A percentile compares a stretch with the other conserved stretches of the same genome.
These are phyloP conservation scores for Geotrichum restrictum DNA, from an alignment of 1,139 yeast species.

Conservation along the genomic window DNA sequence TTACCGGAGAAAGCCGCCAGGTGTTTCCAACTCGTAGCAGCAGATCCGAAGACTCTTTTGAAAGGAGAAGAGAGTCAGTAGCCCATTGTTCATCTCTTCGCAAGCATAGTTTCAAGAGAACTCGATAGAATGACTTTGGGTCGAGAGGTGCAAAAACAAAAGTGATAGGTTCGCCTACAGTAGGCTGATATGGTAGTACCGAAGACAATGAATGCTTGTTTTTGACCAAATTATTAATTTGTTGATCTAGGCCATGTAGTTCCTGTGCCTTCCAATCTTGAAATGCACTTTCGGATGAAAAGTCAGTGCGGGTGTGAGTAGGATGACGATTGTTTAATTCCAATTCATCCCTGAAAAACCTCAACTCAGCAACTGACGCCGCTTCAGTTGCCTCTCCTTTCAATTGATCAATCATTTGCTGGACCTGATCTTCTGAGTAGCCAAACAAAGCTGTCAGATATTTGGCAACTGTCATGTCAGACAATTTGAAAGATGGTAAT, in stretches of 20 bases:
- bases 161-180: conserved; percentile 17
- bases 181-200: conserved; percentile 10
- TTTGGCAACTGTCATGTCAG: conserved; percentile 32
- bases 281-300: conserved; percentile 44
- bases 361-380: conserved; percentile 47
- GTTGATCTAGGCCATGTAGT: conserved; percentile 39
- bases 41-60: conserved; percentile 45
- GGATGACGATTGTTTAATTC: conserved; percentile 45
- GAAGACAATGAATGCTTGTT: conserved; percentile 10
- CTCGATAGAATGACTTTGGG: conserved; percentile 43
- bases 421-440: conserved; percentile 30
- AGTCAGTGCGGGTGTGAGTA: conserved; percentile 41
- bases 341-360: conserved; percentile 42
- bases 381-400: conserved; percentile 47
- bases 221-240: conserved; percentile 31
- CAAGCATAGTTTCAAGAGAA: conserved; percentile 33
- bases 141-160: conserved; percentile 34
- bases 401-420: conserved; percentile 27
- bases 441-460: conserved; percentile 28
- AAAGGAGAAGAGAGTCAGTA: conserved; percentile 29
- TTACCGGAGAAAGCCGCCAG: conserved; percentile 59
- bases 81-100: conserved; percentile 36
- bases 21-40: conserved; percentile 48
- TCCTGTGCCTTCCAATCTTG: conserved; percentile 54
- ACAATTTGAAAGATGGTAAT: conserved; percentile 31